These are phyloP conservation scores for Calonectria pteridis DNA, from an alignment of 2,329 filamentous ascomycete genomes.

Conservation along the genomic window DNA sequence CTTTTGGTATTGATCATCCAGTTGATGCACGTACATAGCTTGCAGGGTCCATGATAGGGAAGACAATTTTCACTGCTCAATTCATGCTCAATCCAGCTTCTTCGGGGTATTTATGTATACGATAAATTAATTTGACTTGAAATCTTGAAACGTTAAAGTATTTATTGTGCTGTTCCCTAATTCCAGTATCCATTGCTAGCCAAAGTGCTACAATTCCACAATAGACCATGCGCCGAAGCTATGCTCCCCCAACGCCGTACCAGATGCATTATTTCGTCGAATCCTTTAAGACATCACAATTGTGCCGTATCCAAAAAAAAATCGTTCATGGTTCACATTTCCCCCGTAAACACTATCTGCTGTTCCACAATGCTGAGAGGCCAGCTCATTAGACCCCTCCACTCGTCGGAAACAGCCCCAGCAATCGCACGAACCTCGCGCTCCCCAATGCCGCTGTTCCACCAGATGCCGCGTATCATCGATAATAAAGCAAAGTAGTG, in stretches of 20 bases:
- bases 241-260: not conserved
- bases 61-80: not conserved
- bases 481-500: slow-evolving; percentile 25
- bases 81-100: not conserved
- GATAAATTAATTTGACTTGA: not conserved
- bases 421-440: slow-evolving; percentile 14
- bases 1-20: slow-evolving; percentile 25
- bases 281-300: not conserved
- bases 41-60: not conserved
- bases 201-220: not conserved
- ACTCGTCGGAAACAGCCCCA: slow-evolving; percentile 2
- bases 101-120: not conserved
- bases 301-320: not conserved
- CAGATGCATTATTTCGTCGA: not conserved
- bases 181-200: not conserved
- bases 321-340: not conserved
- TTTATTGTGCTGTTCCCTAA: not conserved
- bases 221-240: not conserved
- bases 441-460: slow-evolving; percentile 9
- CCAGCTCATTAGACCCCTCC: slow-evolving; percentile 20
- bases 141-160: fast-evolving
- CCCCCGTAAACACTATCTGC: slow-evolving; percentile 21
- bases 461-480: slow-evolving; percentile 18
- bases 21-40: not conserved
- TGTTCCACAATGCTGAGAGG: slow-evolving; percentile 21